phyloP scores from a whole-genome alignment of 352 stramenopile species.

The Globisporangium parvum region DNA sequence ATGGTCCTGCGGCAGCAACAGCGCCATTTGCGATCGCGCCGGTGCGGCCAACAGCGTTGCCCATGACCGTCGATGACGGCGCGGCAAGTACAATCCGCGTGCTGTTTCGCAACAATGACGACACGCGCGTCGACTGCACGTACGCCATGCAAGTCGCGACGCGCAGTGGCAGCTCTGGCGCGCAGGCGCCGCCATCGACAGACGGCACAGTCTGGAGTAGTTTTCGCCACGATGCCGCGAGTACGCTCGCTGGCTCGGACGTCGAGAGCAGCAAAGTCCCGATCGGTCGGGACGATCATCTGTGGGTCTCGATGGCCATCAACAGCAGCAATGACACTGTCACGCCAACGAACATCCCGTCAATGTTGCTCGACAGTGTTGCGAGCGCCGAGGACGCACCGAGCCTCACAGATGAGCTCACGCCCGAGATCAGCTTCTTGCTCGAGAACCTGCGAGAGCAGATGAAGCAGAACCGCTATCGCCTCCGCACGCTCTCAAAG shows the following conservation, averaged over 20 bases:
- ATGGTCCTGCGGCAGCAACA: not conserved
- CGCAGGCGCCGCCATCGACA: not conserved
- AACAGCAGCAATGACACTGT: not conserved
- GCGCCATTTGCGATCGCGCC: not conserved
- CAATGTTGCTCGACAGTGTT: not conserved
- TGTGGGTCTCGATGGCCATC: conserved; percentile 56
- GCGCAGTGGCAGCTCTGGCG: not conserved
- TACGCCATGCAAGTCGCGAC: conserved; percentile 31
- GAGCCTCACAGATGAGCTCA: conserved; percentile 46
- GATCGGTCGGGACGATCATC: conserved; percentile 22
- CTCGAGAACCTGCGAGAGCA: conserved; percentile 73
- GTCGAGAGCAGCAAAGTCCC: conserved; percentile 43
- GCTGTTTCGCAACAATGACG: conserved; percentile 29
- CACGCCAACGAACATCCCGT: not conserved
- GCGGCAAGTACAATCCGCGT: conserved; percentile 22
- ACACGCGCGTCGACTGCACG: conserved; percentile 23
- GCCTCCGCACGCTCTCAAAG: conserved; percentile 43
- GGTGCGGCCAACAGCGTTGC: no score
- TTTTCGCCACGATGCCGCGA: conserved; percentile 58
- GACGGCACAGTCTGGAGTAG: conserved; percentile 31
- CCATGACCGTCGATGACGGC: not conserved
- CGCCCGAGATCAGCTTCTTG: conserved; percentile 66
- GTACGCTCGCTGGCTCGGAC: conserved; percentile 33
- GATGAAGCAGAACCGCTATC: conserved; percentile 65
- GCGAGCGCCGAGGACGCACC: not conserved